These are phyloP conservation scores for Aphanomyces euteiches DNA, from an alignment of 352 stramenopile species.

Conservation along the genomic window DNA sequence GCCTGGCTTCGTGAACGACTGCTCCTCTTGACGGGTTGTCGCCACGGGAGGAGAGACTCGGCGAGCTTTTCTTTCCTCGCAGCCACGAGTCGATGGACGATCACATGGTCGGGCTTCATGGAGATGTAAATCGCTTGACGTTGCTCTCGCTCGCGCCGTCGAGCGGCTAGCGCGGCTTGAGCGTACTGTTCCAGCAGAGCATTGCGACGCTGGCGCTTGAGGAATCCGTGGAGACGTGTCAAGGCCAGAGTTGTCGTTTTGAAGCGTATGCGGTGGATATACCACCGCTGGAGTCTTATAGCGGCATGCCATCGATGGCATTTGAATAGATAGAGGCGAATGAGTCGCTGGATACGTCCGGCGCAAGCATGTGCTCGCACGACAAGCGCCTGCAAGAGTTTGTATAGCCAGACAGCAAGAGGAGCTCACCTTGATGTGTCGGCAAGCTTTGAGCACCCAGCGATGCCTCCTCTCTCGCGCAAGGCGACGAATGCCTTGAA, in stretches of 20 bases:
- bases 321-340: conserved; percentile 27
- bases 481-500: conserved; percentile 12
- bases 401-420: too few species aligned
- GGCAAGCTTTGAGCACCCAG: neutral
- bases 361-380: conserved; percentile 9
- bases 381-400: neutral
- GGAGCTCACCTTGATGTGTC: conserved; percentile 24
- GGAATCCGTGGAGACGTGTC: conserved; percentile 16
- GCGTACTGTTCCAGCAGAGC: conserved; percentile 15
- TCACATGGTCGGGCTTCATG: conserved; percentile 28
- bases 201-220: conserved; percentile 15
- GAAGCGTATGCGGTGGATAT: neutral
- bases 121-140: conserved; percentile 20
- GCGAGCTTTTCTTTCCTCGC: conserved; percentile 20
- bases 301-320: conserved; percentile 19
- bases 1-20: neutral
- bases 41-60: neutral
- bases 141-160: neutral
- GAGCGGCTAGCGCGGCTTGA: neutral
- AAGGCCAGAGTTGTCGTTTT: neutral
- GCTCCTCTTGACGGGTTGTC: neutral
- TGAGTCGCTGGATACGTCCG: neutral
- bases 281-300: conserved; percentile 13
- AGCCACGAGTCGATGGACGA: conserved; percentile 23
- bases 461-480: neutral